phyloP scores from a whole-genome alignment of 495 filamentous ascomycete species.

The Penicillium turbatum region DNA sequence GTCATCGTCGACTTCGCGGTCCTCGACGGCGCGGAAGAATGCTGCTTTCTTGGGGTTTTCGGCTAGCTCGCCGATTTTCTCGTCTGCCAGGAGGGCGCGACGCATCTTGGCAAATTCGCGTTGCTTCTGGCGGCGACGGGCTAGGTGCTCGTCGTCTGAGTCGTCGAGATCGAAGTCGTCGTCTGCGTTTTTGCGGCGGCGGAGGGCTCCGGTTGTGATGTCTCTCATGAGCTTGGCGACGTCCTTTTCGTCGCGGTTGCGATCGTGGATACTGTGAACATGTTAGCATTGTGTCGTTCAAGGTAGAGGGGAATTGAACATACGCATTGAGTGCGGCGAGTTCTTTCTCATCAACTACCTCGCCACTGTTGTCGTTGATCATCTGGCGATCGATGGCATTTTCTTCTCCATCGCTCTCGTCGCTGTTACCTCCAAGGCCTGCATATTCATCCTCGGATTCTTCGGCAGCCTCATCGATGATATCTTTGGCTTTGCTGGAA shows the following conservation, averaged over 20 bases:
- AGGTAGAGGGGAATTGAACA: conserved; percentile 32
- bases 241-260: conserved; percentile 61
- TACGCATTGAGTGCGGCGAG: conserved; percentile 87
- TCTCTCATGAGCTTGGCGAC: conserved; percentile 88
- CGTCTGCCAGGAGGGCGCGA: conserved; percentile 82
- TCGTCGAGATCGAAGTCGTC: conserved; percentile 79
- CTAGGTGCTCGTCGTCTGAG: conserved; percentile 76
- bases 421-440: conserved; percentile 83
- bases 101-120: conserved; percentile 89
- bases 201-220: conserved; percentile 78
- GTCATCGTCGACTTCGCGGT: conserved; percentile 73
- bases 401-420: conserved; percentile 76
- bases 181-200: conserved; percentile 69
- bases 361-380: conserved; percentile 86
- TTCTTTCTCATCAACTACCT: conserved; percentile 69
- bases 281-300: conserved; percentile 13
- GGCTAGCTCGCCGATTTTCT: conserved; percentile 83
- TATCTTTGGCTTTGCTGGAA: conserved; percentile 80
- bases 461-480: conserved; percentile 89
- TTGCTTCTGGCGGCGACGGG: conserved; percentile 74
- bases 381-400: conserved; percentile 66
- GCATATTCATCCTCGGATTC: conserved; percentile 99
- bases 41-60: conserved; percentile 85
- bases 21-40: conserved; percentile 86
- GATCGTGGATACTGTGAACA: conserved; percentile 34